These are phyloP conservation scores for Manihot esculenta DNA, from an alignment of 441 rosid species.

Conservation along the genomic window DNA sequence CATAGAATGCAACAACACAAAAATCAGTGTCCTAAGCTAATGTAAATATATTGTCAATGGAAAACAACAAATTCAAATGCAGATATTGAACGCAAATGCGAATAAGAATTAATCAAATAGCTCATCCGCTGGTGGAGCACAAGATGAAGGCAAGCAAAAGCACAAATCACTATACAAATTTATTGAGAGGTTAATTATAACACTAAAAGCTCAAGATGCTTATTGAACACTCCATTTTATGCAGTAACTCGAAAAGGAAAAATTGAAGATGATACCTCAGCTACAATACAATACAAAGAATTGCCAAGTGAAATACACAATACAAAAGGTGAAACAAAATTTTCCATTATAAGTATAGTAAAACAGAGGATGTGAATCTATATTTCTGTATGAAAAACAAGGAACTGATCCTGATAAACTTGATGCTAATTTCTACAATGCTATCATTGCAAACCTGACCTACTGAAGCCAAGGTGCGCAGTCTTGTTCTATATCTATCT, in stretches of 20 bases:
- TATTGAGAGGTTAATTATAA: not conserved
- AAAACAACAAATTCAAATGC: not conserved
- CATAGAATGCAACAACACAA: not conserved
- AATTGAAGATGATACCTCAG: constrained; percentile 1
- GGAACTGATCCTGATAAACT: constrained; percentile 17
- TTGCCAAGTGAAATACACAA: constrained; percentile 9
- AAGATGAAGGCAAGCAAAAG: not conserved
- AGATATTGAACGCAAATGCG: too few species aligned
- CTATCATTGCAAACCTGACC: constrained; percentile 18
- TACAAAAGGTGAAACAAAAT: constrained; percentile 13
- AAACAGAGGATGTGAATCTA: constrained; percentile 20
- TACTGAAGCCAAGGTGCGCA: constrained; percentile 6
- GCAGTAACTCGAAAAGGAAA: constrained; percentile 3
- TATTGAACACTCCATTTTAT: not conserved
- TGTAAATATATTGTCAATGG: not conserved
- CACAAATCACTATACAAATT: not conserved
- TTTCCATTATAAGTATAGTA: constrained; percentile 18
- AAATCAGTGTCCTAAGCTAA: not conserved
- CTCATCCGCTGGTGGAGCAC: not conserved
- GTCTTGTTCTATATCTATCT: constrained; percentile 19
- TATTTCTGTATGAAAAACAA: constrained; percentile 25
- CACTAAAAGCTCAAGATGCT: not conserved
- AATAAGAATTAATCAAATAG: not conserved
- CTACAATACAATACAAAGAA: constrained; percentile 17
- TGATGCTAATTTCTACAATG: constrained; percentile 19